These are phyloP conservation scores for Endoconidiophora laricicola DNA, from an alignment of 2,329 filamentous ascomycete species.

Conservation along the genomic window DNA sequence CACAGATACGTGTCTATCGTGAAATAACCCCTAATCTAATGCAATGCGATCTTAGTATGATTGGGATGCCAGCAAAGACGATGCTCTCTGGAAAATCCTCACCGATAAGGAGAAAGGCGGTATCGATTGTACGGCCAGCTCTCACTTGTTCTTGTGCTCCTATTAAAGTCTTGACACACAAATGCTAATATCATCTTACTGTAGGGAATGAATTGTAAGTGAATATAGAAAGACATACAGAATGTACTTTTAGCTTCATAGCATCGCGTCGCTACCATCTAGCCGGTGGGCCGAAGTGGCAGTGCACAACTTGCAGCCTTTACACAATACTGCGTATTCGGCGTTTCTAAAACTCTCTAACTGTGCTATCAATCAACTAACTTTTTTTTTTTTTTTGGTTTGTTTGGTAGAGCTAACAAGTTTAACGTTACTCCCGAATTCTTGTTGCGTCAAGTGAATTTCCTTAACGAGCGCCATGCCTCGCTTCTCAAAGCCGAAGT, in stretches of 20 bases:
- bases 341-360: not conserved
- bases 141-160: not conserved
- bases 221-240: not conserved
- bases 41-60: constrained; percentile 19
- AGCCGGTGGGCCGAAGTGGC: too few species aligned
- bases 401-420: constrained; percentile 39
- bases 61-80: constrained; percentile 79
- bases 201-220: constrained; percentile 62
- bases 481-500: constrained; percentile 84
- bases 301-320: not conserved
- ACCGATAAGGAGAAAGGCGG: constrained; percentile 68
- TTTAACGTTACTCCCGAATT: constrained; percentile 82
- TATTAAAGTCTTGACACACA: constrained; percentile 14
- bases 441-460: constrained; percentile 81
- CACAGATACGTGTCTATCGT: not conserved
- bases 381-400: not conserved
- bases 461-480: constrained; percentile 80
- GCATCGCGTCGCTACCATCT: too few species aligned
- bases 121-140: constrained; percentile 58
- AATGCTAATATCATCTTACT: constrained; percentile 1
- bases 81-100: constrained; percentile 75
- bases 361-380: not conserved
- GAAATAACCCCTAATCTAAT: not conserved
- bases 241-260: too few species aligned
- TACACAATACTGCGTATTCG: constrained; percentile 16